Evolutionary conservation across 2,329 filamentous ascomycete genomes (phyloP).

Genomic region (Stylonectria norvegica): DNA sequence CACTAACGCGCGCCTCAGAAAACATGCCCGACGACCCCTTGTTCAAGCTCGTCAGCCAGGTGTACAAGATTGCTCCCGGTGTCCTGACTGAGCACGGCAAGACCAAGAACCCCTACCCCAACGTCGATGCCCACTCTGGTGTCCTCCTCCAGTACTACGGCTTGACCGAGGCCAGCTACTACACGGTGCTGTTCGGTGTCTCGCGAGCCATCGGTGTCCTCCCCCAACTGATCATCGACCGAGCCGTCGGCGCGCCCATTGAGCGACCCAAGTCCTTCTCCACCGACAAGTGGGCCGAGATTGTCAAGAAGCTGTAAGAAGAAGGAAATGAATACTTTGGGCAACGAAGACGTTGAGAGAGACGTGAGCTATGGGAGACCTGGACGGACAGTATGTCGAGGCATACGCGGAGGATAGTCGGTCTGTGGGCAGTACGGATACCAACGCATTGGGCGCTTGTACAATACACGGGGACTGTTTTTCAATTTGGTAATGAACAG

Average conservation of each 20-base stretch:
- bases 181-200: conserved; percentile 99
- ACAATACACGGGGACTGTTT: conserved; percentile 27
- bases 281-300: conserved; percentile 93
- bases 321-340: conserved; percentile 12
- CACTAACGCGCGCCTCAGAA: conserved; percentile 42
- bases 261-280: conserved; percentile 99
- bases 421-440: conserved; percentile 20
- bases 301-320: conserved; percentile 83
- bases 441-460: conserved; percentile 22
- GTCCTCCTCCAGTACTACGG: conserved; percentile 99
- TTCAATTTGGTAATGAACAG: conserved; percentile 28
- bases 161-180: conserved; percentile 98
- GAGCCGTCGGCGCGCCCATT: conserved; percentile 92
- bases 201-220: conserved; percentile 97
- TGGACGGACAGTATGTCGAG: neutral
- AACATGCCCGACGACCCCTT: conserved; percentile 96
- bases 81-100: conserved; percentile 99
- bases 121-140: conserved; percentile 98
- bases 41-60: conserved; percentile 99
- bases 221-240: conserved; percentile 99
- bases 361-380: neutral
- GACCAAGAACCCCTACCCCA: conserved; percentile 99
- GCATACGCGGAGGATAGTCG: conserved; percentile 3
- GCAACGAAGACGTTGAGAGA: conserved; percentile 1
- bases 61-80: conserved; percentile 99